Base-by-base conservation (phyloP, 1,284 basidiomycete genomes). In the Cryptococcus jaspeensis region DNA sequence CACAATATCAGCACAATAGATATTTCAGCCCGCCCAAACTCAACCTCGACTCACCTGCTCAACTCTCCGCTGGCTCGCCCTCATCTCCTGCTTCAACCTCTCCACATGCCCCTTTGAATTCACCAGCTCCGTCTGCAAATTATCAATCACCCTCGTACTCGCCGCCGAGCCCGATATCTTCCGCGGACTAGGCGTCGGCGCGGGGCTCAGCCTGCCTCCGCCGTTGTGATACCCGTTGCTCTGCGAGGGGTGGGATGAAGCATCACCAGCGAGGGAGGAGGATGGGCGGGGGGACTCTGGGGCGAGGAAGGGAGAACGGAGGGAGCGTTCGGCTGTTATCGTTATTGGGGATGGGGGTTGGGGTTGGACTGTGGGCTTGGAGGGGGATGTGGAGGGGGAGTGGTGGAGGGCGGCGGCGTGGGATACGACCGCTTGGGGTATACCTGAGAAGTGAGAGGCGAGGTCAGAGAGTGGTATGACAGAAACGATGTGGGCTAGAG, bases 111-210 rank as follows among this genome's bases (percentile, higher is more conserved):
- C 63, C 41, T 61, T 70, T 0, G 63, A 53, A 50, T 65, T 62
- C 16, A 69, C 51, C 9, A 75, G 54, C 37, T 77, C 74, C 15
- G 66, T 71, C 52, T 77, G 75, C 18, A 77, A 57, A 3, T 56
- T 62, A 50, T 75, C 72, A 28, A 77, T 76, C 36, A 77, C 73
- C 35, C 61, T 61, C 13, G 72, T 70, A 45, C 67, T 73, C 22
- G 70, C 69, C 2, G 66, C 59, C 3, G 67, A 62, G 35, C 55
- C 48, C 28, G 25, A 23, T 9, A 23, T 20, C 9, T 43, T 43
- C 15, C 41, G 41, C 3, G 41, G 12, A 9, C 11, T 12, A n/a
- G 41, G 41, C 13, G 41, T 5, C 5, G 41, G 18, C 11, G 41
- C 18, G 15, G 41, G 23, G 18, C 18, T 20, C 2, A n/a, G 11